Percentiles rank a stretch among this genome's conserved stretches.
Evolutionary conservation across 2,329 filamentous ascomycete genomes (phyloP).

Genomic region (Didymella arachidicola): DNA sequence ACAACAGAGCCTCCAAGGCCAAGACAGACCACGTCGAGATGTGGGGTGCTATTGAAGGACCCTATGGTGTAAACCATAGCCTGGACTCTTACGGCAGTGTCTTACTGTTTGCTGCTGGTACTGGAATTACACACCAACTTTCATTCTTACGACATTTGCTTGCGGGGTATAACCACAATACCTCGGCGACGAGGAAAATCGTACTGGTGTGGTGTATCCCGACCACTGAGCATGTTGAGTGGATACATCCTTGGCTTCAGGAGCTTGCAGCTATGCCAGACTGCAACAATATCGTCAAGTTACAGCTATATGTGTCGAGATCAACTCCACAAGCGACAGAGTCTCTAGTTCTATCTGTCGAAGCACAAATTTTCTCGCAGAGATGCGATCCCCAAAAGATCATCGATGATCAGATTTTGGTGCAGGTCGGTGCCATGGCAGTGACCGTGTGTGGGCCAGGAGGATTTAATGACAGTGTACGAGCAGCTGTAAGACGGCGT

Average conservation of each 20-base stretch:
- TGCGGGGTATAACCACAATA: constrained; percentile 65
- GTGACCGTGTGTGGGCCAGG: constrained; percentile 81
- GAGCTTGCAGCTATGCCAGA: constrained; percentile 78
- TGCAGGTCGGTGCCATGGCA: constrained; percentile 83
- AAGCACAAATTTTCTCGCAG: constrained; percentile 84
- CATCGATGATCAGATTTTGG: constrained; percentile 76
- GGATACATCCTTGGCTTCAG: constrained; percentile 88
- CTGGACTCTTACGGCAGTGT: constrained; percentile 89
- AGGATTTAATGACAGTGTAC: constrained; percentile 73
- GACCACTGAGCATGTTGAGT: constrained; percentile 82
- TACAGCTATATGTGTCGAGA: constrained; percentile 87
- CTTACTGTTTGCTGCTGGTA: constrained; percentile 86
- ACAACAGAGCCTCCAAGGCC: constrained; percentile 65
- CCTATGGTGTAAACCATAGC: constrained; percentile 76
- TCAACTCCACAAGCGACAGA: constrained; percentile 74
- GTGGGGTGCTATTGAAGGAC: constrained; percentile 81
- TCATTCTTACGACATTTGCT: constrained; percentile 76
- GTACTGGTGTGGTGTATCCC: constrained; percentile 90
- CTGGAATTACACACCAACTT: constrained; percentile 92
- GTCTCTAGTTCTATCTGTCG: constrained; percentile 57
- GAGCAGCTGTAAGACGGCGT: constrained; percentile 67
- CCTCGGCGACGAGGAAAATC: constrained; percentile 77
- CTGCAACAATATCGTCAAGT: constrained; percentile 79
- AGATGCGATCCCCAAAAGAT: constrained; percentile 79
- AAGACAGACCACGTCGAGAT: constrained; percentile 63